Base-by-base conservation (phyloP, 306 rosid genomes). In the Vigna reflexopilosa region DNA sequence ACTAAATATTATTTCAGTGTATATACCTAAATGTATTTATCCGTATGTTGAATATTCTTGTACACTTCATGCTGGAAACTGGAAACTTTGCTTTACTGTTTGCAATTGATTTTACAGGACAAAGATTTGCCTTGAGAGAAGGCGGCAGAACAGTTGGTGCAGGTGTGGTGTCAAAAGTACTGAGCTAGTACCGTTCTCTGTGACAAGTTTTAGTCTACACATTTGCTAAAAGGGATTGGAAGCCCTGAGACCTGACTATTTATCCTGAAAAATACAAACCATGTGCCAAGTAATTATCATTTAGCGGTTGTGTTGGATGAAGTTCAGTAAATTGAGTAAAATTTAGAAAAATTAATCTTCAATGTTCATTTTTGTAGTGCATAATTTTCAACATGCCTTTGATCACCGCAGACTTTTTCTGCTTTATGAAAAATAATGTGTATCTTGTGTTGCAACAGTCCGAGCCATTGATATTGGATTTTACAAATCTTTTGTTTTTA, bases 81-180 rank as follows among this genome's bases (percentile, higher is more conserved):
- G 44, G 54, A 52, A 44, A 44, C 54, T 22, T 57, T 68, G 44
- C 26, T 45, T 67, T 32, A 56, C 42, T 73, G 70, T 48, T 73
- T 80, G 59, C 55, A 54, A 2, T 82, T 61, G 49, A 19, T 75
- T 63, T 75, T 70, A 47, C 93, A 96, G 99, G 99, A 79, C 99
- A 96, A 90, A 86, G 99, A 90, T 96, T 95, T 93, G 98, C 98
- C 45, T 86, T 96, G 84, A 89, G 99, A 85, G 99, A 96, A 85
- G 99, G 99, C 45, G 98, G 99, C 40, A 96, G 99, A 85, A 96
- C 99, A 6, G 99, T 96, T 59, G 99, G 99, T 78, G 99, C 99
- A 1, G 99, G 99, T 64, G 99, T 96, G 79, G 99, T 96, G 66
- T 93, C 99, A 5, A 96, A 96, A 91, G 91, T 93, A 80, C 59